Percentiles rank a stretch among this genome's conserved stretches.
Evolutionary conservation across 345 rosid genomes (phyloP).

Genomic region (Murraya koenigii): DNA sequence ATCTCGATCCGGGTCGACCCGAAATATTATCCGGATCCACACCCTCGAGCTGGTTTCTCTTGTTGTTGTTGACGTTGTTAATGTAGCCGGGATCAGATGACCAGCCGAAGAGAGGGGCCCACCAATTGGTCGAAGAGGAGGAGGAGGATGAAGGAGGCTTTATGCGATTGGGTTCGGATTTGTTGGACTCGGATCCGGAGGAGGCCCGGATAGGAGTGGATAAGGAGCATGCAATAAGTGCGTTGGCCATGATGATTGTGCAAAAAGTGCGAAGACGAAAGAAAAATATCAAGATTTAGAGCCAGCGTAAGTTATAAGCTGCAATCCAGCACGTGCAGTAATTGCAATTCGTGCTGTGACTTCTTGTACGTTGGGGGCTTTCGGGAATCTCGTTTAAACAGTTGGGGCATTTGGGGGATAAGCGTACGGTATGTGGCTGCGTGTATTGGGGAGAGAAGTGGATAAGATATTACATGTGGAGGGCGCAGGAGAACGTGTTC

Average conservation of each 20-base stretch:
- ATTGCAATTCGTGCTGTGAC: background rate
- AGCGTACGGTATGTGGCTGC: background rate
- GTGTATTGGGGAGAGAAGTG: background rate
- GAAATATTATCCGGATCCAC: background rate
- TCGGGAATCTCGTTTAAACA: background rate
- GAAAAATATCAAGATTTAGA: background rate
- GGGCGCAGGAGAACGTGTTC: background rate
- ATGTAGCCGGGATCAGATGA: constrained; percentile 31
- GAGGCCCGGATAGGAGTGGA: constrained; percentile 15
- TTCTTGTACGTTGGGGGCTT: background rate
- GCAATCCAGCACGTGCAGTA: background rate
- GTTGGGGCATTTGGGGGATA: background rate
- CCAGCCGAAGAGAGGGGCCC: constrained; percentile 41
- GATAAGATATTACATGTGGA: constrained; percentile 10
- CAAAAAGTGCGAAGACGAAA: background rate
- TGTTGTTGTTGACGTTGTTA: background rate
- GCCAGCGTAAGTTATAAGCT: background rate
- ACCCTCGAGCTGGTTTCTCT: background rate
- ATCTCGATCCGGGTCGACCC: constrained; percentile 22
- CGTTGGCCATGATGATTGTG: constrained; percentile 1
- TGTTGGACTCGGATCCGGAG: constrained; percentile 2
- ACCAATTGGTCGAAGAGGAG: constrained; percentile 27
- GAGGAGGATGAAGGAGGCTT: constrained; percentile 1
- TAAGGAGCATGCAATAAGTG: background rate
- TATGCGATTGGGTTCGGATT: constrained; percentile 11